Percentiles rank a stretch among this genome's conserved stretches.
phyloP scores from a whole-genome alignment of 345 rosid species.

The Arabidopsis thaliana region DNA sequence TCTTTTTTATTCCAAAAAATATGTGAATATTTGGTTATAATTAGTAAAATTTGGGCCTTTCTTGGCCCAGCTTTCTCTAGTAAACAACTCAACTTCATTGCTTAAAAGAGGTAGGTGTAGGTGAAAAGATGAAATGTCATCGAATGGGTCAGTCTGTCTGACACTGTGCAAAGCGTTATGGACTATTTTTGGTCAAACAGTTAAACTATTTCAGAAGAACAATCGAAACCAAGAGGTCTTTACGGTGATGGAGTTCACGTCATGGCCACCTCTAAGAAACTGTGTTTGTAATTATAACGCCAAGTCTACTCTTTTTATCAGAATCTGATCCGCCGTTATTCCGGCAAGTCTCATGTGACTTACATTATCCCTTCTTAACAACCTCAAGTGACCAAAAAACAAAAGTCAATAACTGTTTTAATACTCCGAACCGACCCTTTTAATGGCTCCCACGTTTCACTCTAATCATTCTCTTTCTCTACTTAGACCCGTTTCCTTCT shows the following conservation, averaged over 20 bases:
- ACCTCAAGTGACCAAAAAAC: constrained; percentile 12
- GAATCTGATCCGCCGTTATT: constrained; percentile 44
- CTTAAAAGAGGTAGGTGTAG: too few species aligned
- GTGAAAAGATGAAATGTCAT: too few species aligned
- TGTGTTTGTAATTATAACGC: constrained; percentile 16
- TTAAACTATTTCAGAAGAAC: too few species aligned
- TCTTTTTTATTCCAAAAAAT: too few species aligned
- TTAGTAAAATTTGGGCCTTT: too few species aligned
- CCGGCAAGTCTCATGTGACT: constrained; percentile 42
- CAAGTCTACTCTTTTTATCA: constrained; percentile 10
- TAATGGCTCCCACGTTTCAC: constrained; percentile 60
- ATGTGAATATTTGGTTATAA: too few species aligned
- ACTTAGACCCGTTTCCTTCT: not conserved
- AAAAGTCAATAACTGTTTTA: constrained; percentile 33
- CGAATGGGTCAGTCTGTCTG: too few species aligned
- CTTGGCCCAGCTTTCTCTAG: too few species aligned
- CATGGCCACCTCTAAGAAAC: constrained; percentile 24
- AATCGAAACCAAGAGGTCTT: not conserved
- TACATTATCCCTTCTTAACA: constrained; percentile 41
- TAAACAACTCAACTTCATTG: too few species aligned
- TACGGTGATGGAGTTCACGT: constrained; percentile 72
- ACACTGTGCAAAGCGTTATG: too few species aligned
- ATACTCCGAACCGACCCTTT: constrained; percentile 45
- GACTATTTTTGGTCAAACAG: too few species aligned
- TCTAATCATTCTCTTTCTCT: constrained; percentile 27